Base-by-base conservation (phyloP, 352 stramenopile genomes). In the Phytophthora agathidicida region DNA sequence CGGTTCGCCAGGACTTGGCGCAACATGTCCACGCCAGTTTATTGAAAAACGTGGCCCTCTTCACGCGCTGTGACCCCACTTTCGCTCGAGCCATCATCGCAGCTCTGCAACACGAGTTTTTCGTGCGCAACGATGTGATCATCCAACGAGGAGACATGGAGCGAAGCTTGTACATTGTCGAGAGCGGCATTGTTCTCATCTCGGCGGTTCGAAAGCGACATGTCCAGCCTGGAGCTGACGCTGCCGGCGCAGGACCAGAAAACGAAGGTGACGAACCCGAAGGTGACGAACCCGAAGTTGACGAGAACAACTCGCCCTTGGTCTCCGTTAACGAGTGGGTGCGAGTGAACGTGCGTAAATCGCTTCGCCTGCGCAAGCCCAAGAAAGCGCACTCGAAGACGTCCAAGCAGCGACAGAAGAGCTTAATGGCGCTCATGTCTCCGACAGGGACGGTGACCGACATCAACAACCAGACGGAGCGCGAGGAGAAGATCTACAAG, bases 91-190 rank as follows among this genome's bases (percentile, higher is more conserved):
- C 81, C 0, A 68, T 91, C 11, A 71, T 89, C 31, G 60, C 80
- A 7, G 73, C 81, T 14, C 75, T 93, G n/a, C 65, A 90, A 43
- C 79, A 80, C 33, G 83, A 93, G 42, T 75, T 90, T 22, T 93
- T 83, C 26, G 83, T 91, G 22, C 73, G 75, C 14, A 88, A 89
- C 37, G 80, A 93, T 27, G 68, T 90, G 8, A 89, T 93, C 60
- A 93, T 91, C 48, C 65, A 75, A 19, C 68, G 83, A 22, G 83
- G 80, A 0, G 78, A 90, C 51, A 72, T 68, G 8, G 76, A 72
- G 26, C 67, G 80, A 31, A 88, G 74, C 42, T 62, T 91, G 16
- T 91, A 88, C 49, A 79, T 88, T 17, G 84, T 91, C 31, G 81
- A 91, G 48, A 86, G 53, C 31, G 81, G 83, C 3, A 75, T 88